A percentile compares a stretch with the other conserved stretches of the same genome.
Evolutionary conservation across 106 monocot genomes (phyloP).

Genomic region (Allium sativum): DNA sequence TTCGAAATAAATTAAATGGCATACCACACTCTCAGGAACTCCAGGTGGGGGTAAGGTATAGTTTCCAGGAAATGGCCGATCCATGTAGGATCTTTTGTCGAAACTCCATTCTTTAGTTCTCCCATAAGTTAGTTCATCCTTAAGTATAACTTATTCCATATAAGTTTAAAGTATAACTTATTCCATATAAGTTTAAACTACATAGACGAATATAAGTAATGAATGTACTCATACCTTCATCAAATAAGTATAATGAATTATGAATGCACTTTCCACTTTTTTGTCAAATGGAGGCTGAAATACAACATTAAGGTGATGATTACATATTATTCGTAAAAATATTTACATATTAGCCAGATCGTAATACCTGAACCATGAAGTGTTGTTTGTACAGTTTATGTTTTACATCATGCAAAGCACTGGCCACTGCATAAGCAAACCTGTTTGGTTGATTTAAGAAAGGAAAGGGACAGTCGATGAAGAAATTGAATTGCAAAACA

Average conservation of each 20-base stretch:
- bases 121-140: conserved; percentile 92
- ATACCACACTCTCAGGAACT: conserved; percentile 98
- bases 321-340: neutral
- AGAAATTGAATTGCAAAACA: conserved; percentile 1
- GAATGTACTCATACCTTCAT: neutral
- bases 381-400: conserved; percentile 69
- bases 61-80: conserved; percentile 65
- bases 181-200: neutral
- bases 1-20: neutral
- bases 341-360: neutral
- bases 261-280: neutral
- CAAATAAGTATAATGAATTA: neutral
- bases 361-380: conserved; percentile 75
- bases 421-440: conserved; percentile 86
- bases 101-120: conserved; percentile 92
- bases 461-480: neutral
- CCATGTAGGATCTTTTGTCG: conserved; percentile 86
- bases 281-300: conserved; percentile 1
- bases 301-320: neutral
- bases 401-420: conserved; percentile 82
- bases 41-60: conserved; percentile 83
- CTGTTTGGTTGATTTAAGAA: conserved; percentile 15
- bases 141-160: neutral
- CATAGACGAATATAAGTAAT: too few relatives aligned
- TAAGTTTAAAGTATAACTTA: neutral